Base-by-base conservation (phyloP, 2,329 filamentous ascomycete genomes). In the Thermothelomyces thermophilus region DNA sequence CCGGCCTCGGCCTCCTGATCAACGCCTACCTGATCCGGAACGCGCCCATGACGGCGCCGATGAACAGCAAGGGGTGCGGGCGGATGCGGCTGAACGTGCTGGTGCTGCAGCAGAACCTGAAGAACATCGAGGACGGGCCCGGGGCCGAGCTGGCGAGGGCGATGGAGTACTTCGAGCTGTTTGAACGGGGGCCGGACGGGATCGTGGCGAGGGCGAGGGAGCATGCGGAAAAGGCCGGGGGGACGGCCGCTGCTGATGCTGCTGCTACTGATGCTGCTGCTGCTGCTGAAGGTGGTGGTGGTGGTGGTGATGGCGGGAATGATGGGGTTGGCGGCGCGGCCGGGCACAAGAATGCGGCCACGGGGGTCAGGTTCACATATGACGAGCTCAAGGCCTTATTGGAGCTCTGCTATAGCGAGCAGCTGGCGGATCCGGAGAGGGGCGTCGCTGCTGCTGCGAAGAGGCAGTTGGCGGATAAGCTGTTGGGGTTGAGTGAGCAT, bases 91-190 rank as follows among this genome's bases (percentile, higher is more conserved):
- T 97, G 62, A 95, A 98, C 65, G 89, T 96, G 42, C 77, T 96
- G 20, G 93, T 98, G 35, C 73, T 98, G 45, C 91, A 97, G 69
- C 93, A 98, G 65, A 96, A 95, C 62, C 80, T 98, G 48, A 95
- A 95, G 72, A 95, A 95, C 58, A 84, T 98, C 46, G 89, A 93
- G 66, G 74, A 79, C 2, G 51, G 46, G 6, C 78, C 77, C 8
- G 83, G 87, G 3, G 43, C 47, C 3, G 75, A 79, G 50, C 72
- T 91, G 24, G 73, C 74, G 3, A 72, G 79, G 31, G 79, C 84
- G 1, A 76, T 80, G 17, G 75, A 79, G 51, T 91, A 86, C 69
- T 90, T 83, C 62, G 75, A 77, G 17, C 66, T 91, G 33, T 89
- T 87, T 60, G 76, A 77, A 37, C 69, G 72, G 39, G 86, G 86